Base-by-base conservation (phyloP, 164 flowering plant species). In the Chimonanthus praecox region DNA sequence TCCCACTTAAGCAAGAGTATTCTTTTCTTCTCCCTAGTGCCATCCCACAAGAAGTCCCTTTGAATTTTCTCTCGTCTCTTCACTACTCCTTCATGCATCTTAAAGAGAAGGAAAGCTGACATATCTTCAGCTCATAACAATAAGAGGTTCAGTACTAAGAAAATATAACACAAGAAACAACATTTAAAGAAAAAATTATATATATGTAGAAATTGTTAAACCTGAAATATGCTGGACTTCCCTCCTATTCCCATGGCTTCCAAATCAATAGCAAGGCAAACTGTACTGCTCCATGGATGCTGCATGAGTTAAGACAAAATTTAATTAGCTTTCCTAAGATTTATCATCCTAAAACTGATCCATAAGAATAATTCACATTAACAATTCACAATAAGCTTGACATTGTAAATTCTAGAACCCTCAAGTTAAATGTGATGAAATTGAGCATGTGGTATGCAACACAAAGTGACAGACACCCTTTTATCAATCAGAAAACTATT, bases 241-340 rank as follows among this genome's bases (percentile, higher is more conserved):
- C 99, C 99, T 68, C 99, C 99, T 70, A 88, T 82, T 11, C 99
- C 98, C 96, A 95, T 93, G 74, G 99, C 98, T 83, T 95, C 99
- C 82, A 95, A 82, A 84, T 95, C 98, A 81, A 95, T 78, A 64
- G 91, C 96, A 84, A 93, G 64, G 49, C 93, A 88, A 72, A 95
- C 68, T 46, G 92, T 86, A 75, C 76, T 76, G 68, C 92, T 89
- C 99, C 98, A 93, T 6, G 97, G 93, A 80, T 95, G 98, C 99
- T 95, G 89, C 86, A 80, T 13, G 46, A 80, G 62, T 6, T 75
- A 74, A 74, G 58, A 62, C 11, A 46, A 45, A n/a, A 66, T 47
- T 66, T 45, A 44, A 50, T 70, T 49, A n/a, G 70, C 7, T 69
- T 61, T 64, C 20, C 70, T 47, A 47, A 58, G 18, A 67, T 51